These are phyloP conservation scores for Kodamaea derodonti DNA, from an alignment of 1,139 yeast genomes.

Conservation along the genomic window DNA sequence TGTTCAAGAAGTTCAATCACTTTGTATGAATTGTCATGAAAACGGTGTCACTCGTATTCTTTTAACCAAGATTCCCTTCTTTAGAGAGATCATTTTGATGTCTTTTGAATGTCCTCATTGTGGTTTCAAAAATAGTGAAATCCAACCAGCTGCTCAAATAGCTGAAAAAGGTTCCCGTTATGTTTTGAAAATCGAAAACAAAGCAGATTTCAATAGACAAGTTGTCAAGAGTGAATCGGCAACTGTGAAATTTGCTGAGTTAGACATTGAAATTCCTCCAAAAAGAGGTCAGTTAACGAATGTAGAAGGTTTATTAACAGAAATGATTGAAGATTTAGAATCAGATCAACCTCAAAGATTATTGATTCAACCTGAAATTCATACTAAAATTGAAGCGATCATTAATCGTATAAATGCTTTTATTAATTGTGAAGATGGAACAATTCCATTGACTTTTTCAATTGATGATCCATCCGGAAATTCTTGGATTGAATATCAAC, in stretches of 20 bases:
- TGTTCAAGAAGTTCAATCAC: slow-evolving; percentile 89
- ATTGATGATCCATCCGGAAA: slow-evolving; percentile 97
- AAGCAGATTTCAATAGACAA: slow-evolving; percentile 80
- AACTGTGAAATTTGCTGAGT: slow-evolving; percentile 72
- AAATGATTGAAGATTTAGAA: slow-evolving; percentile 79
- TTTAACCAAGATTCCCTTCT: slow-evolving; percentile 85
- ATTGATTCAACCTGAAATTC: slow-evolving; percentile 65
- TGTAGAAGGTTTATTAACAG: slow-evolving; percentile 81
- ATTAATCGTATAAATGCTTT: slow-evolving; percentile 55
- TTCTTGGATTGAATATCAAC: slow-evolving; percentile 90
- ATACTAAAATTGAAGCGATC: slow-evolving; percentile 70
- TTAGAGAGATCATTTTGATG: slow-evolving; percentile 89
- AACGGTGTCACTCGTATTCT: slow-evolving; percentile 80
- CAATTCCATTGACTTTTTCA: slow-evolving; percentile 73
- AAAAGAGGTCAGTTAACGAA: slow-evolving; percentile 91
- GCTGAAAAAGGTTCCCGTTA: slow-evolving; percentile 86
- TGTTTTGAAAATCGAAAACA: slow-evolving; percentile 63
- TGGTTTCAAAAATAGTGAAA: slow-evolving; percentile 83
- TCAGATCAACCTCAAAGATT: slow-evolving; percentile 81
- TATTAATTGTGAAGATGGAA: slow-evolving; percentile 60
- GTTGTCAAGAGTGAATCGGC: slow-evolving; percentile 90
- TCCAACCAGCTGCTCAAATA: slow-evolving; percentile 88
- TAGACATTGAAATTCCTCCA: slow-evolving; percentile 94
- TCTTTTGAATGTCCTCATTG: slow-evolving; percentile 96
- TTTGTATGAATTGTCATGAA: slow-evolving; percentile 93